Percentiles rank a stretch among this genome's conserved stretches.
These are phyloP conservation scores for Panaeolus cyanescens DNA, from an alignment of 768 basidiomycete species.

Conservation along the genomic window DNA sequence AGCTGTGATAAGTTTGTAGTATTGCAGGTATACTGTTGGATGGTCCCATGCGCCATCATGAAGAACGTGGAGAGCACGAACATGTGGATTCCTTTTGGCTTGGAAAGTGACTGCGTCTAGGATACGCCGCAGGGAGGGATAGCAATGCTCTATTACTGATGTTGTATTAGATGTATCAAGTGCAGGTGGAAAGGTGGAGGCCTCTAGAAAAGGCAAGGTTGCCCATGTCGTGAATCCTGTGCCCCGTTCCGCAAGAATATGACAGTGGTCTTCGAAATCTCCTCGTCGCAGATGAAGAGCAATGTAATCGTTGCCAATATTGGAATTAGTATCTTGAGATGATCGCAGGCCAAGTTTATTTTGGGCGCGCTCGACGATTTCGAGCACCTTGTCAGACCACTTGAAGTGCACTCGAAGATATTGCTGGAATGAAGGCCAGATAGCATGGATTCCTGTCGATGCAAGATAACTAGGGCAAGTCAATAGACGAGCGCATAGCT, in stretches of 20 bases:
- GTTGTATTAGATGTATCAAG: slow-evolving; percentile 35
- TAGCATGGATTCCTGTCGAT: slow-evolving; percentile 35
- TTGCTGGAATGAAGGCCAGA: slow-evolving; percentile 42
- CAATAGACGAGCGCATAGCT: neutral
- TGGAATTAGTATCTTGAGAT: slow-evolving; percentile 16
- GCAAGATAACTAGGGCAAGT: slow-evolving; percentile 35
- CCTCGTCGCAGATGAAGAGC: slow-evolving; percentile 50
- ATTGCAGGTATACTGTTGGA: slow-evolving; percentile 42
- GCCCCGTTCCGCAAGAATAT: slow-evolving; percentile 30
- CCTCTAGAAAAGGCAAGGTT: slow-evolving; percentile 38
- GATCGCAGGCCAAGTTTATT: slow-evolving; percentile 32
- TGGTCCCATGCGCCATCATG: slow-evolving; percentile 53
- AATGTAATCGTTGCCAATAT: slow-evolving; percentile 39
- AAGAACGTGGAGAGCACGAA: slow-evolving; percentile 41
- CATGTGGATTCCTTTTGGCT: slow-evolving; percentile 33
- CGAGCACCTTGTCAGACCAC: slow-evolving; percentile 39
- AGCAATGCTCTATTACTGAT: slow-evolving; percentile 46
- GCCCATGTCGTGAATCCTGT: slow-evolving; percentile 50
- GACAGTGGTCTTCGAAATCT: slow-evolving; percentile 47
- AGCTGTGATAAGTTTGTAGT: slow-evolving; percentile 39
- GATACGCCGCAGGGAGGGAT: slow-evolving; percentile 41
- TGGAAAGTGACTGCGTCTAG: slow-evolving; percentile 38
- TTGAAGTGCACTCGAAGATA: slow-evolving; percentile 41
- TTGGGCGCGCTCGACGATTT: slow-evolving; percentile 36
- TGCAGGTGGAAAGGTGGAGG: slow-evolving; percentile 33